Conservation (phyloP, 2,329 filamentous ascomycete species). For the Tricladium varicosporioides region DNA sequence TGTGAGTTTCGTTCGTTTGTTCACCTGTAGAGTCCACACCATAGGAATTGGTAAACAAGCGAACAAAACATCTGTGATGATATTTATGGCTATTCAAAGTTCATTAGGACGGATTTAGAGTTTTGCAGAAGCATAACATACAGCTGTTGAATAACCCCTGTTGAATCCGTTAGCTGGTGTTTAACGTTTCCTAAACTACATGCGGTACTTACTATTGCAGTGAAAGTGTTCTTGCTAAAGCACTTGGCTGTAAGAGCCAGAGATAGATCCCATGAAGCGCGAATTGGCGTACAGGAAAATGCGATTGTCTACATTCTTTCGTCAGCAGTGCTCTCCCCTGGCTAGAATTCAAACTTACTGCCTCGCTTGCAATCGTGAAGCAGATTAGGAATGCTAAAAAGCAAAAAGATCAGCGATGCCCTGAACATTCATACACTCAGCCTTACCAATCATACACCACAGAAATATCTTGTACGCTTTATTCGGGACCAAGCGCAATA, state of each 20-base stretch:
- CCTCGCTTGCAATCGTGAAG: slow-evolving; percentile 42
- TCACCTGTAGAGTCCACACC: slow-evolving; percentile 42
- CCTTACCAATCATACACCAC: slow-evolving; percentile 42
- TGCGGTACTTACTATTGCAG: slow-evolving; percentile 35
- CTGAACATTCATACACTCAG: background rate
- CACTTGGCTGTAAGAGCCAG: slow-evolving; percentile 41
- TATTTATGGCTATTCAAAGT: slow-evolving; percentile 19
- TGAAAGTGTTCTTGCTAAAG: slow-evolving; percentile 40
- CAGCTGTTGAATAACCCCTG: slow-evolving; percentile 43
- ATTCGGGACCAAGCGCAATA: slow-evolving; percentile 42
- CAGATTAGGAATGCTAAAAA: slow-evolving; percentile 40
- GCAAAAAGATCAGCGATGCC: slow-evolving; percentile 13
- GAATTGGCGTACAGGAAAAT: slow-evolving; percentile 45
- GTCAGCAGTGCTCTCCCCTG: no score
- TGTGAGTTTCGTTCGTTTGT: slow-evolving; percentile 41
- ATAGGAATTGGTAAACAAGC: slow-evolving; percentile 42
- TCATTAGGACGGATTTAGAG: background rate
- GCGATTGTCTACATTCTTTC: slow-evolving; percentile 38
- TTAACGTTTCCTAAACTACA: background rate
- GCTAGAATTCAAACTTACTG: slow-evolving; percentile 19
- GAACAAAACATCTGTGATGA: slow-evolving; percentile 32
- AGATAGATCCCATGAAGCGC: slow-evolving; percentile 42
- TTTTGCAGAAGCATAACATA: slow-evolving; percentile 20
- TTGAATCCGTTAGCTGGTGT: background rate
- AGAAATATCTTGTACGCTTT: slow-evolving; percentile 42